Evolutionary conservation across 352 stramenopile genomes (phyloP).

Genomic region (Pythium aristosporum): DNA sequence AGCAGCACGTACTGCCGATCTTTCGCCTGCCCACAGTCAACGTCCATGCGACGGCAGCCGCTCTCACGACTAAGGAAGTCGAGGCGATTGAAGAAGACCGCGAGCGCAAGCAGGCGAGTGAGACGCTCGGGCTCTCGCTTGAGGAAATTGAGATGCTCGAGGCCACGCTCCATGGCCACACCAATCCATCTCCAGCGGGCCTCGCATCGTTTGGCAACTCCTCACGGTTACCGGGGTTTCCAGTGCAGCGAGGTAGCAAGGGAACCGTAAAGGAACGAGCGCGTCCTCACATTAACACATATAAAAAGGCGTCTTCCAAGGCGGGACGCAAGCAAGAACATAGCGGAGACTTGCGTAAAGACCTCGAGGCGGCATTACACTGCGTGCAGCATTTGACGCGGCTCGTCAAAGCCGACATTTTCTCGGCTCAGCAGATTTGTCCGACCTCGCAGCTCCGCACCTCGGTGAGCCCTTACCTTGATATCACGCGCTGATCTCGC

Average conservation of each 20-base stretch:
- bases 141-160: conserved; percentile 72
- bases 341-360: conserved; percentile 34
- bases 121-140: conserved; percentile 56
- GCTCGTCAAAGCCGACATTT: conserved; percentile 75
- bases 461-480: conserved; percentile 28
- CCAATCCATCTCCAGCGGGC: neutral
- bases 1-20: conserved; percentile 60
- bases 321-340: neutral
- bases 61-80: conserved; percentile 41
- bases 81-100: conserved; percentile 47
- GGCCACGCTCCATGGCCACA: conserved; percentile 40
- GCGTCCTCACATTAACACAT: neutral
- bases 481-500: no score
- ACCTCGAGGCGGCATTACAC: conserved; percentile 56
- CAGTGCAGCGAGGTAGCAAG: conserved; percentile 1
- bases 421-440: conserved; percentile 66
- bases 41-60: conserved; percentile 35
- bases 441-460: conserved; percentile 57
- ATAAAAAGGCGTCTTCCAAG: neutral
- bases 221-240: neutral
- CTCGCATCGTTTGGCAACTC: neutral
- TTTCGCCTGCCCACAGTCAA: conserved; percentile 70
- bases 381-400: conserved; percentile 68
- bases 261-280: neutral
- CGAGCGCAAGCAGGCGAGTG: conserved; percentile 59